Evolutionary conservation across 768 basidiomycete genomes (phyloP).

Genomic region (Phaeolepiota aurea): DNA sequence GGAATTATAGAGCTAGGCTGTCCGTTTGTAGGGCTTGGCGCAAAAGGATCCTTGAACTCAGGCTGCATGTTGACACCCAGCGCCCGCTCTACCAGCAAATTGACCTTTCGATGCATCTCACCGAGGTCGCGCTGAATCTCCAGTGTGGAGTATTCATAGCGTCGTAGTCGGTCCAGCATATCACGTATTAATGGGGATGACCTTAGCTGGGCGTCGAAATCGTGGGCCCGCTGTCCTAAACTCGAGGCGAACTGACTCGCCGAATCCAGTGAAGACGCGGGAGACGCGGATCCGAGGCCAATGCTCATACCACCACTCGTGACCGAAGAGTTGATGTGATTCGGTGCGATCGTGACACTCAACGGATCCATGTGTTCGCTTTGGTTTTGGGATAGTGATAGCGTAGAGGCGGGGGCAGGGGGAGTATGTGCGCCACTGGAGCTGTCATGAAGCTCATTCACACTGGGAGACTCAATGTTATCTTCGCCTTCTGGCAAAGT

Average conservation of each 20-base stretch:
- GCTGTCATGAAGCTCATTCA: constrained; percentile 3
- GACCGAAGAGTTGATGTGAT: constrained; percentile 28
- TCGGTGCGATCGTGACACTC: background rate
- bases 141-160: constrained; percentile 60
- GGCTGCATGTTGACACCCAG: constrained; percentile 40
- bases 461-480: constrained; percentile 25
- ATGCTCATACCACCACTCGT: constrained; percentile 33
- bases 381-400: constrained; percentile 31
- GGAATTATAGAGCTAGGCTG: constrained; percentile 22
- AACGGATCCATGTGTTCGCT: constrained; percentile 7
- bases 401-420: constrained; percentile 35
- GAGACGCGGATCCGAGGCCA: constrained; percentile 60
- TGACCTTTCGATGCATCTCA: constrained; percentile 73
- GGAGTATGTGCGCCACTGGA: too few relatives aligned
- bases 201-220: constrained; percentile 69
- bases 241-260: constrained; percentile 52
- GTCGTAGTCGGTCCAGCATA: constrained; percentile 63
- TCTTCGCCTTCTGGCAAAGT: constrained; percentile 50
- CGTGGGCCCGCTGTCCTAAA: constrained; percentile 24
- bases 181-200: constrained; percentile 70
- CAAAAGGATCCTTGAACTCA: constrained; percentile 83
- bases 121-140: constrained; percentile 69
- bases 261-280: constrained; percentile 73
- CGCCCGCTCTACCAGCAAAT: constrained; percentile 64
- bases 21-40: constrained; percentile 32